phyloP scores from a whole-genome alignment of 768 basidiomycete genomes.

The Fibroporia radiculosa region DNA sequence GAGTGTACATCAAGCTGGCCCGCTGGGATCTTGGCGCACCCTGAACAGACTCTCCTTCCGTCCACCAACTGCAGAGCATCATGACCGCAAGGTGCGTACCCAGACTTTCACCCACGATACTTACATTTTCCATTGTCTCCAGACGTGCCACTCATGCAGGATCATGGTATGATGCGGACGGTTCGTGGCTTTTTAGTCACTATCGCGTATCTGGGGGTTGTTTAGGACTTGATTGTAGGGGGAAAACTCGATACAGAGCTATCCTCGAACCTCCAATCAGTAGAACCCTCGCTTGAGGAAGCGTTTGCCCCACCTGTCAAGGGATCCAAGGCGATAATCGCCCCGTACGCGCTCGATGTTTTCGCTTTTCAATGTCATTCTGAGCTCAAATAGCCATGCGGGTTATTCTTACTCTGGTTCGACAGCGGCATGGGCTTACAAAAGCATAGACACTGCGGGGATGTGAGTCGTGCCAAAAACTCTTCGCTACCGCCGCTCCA shows the following conservation, averaged over 20 bases:
- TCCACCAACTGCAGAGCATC: no score
- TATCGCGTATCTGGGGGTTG: not conserved
- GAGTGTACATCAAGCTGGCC: no score
- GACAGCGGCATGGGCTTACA: conserved; percentile 95
- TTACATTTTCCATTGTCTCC: not conserved
- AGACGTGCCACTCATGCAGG: conserved; percentile 80
- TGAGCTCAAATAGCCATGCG: conserved; percentile 61
- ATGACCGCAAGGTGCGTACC: no score
- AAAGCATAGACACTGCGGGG: conserved; percentile 68
- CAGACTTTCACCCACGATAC: no score
- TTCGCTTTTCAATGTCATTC: not conserved
- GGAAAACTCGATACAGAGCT: conserved; percentile 55
- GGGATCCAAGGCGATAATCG: conserved; percentile 84
- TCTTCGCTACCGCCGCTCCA: not conserved
- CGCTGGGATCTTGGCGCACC: no score
- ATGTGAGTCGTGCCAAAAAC: conserved; percentile 52
- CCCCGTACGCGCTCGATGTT: conserved; percentile 62
- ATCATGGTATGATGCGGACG: conserved; percentile 78
- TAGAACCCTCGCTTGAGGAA: conserved; percentile 36
- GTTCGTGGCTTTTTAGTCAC: conserved; percentile 35
- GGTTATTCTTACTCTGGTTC: conserved; percentile 94
- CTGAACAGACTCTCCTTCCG: no score
- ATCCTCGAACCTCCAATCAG: conserved; percentile 50
- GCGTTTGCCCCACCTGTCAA: conserved; percentile 59
- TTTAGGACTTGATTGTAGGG: conserved; percentile 29